phyloP scores from a whole-genome alignment of 495 filamentous ascomycete genomes.

The Hypoxylon subgilvum region DNA sequence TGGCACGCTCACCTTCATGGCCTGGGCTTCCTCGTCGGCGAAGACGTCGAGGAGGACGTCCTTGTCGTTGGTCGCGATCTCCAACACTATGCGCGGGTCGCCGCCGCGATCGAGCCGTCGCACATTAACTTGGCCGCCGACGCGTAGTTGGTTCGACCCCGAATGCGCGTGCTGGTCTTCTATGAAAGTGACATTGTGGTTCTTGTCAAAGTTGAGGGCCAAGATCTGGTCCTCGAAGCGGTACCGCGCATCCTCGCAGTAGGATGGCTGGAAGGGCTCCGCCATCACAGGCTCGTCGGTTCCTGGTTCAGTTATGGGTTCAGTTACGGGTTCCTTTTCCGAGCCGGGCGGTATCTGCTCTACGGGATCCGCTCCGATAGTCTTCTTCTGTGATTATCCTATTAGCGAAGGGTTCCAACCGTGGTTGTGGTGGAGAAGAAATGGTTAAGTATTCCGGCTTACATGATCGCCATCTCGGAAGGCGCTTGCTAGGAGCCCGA shows the following conservation, averaged over 20 bases:
- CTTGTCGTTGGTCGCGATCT: slow-evolving; percentile 48
- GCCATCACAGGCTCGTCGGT: slow-evolving; percentile 14
- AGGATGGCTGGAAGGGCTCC: slow-evolving; percentile 23
- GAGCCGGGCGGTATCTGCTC: slow-evolving; percentile 14
- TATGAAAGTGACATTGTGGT: slow-evolving; percentile 41
- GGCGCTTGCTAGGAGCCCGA: slow-evolving; percentile 37
- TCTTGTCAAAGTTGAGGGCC: slow-evolving; percentile 38
- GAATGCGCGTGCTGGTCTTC: slow-evolving; percentile 21
- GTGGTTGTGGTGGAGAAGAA: neutral
- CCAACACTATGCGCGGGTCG: slow-evolving; percentile 43
- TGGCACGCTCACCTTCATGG: slow-evolving; percentile 43
- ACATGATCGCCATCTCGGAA: slow-evolving; percentile 33
- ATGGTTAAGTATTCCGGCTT: slow-evolving; percentile 27
- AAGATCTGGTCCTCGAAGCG: slow-evolving; percentile 40
- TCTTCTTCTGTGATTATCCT: slow-evolving; percentile 23
- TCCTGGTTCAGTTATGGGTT: slow-evolving; percentile 9
- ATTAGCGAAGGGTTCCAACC: slow-evolving; percentile 8
- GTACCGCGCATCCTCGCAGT: slow-evolving; percentile 42
- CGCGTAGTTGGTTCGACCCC: slow-evolving; percentile 32
- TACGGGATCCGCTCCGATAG: slow-evolving; percentile 16
- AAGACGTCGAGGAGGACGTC: slow-evolving; percentile 37
- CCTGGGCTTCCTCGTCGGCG: slow-evolving; percentile 40
- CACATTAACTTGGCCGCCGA: slow-evolving; percentile 49
- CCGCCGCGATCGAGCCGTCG: slow-evolving; percentile 40
- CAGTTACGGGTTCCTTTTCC: slow-evolving; percentile 11